A percentile compares a stretch with the other conserved stretches of the same genome.
Evolutionary conservation across 139 green algal species (phyloP).

Genomic region (Microglena sp.): DNA sequence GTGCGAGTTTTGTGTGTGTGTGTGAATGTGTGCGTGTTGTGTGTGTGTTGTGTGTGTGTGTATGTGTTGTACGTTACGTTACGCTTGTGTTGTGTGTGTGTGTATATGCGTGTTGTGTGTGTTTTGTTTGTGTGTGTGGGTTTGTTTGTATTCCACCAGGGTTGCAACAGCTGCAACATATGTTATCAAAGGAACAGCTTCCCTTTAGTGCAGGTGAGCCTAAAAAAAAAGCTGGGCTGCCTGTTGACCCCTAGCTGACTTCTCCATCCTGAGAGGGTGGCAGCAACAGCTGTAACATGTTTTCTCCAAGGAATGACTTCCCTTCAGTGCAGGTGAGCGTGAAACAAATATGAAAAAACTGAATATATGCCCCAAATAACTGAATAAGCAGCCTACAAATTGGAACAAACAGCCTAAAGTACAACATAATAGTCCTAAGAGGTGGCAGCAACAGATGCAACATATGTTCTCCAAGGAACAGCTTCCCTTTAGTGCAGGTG

Average conservation of each 20-base stretch:
- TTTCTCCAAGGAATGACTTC: background rate
- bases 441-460: background rate
- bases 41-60: constrained; percentile 2
- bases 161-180: background rate
- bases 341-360: background rate
- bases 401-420: background rate
- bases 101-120: background rate
- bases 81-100: background rate
- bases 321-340: background rate
- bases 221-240: too few species aligned
- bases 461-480: background rate
- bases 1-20: constrained; percentile 32
- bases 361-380: background rate
- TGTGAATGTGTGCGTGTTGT: constrained; percentile 22
- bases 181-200: constrained; percentile 59
- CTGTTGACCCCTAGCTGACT: too few species aligned
- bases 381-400: background rate
- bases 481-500: background rate
- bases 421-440: background rate
- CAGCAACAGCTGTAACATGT: background rate
- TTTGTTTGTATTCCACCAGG: background rate
- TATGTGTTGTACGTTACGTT: background rate
- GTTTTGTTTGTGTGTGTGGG: background rate
- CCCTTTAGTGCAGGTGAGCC: constrained; percentile 49
- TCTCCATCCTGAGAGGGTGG: too few species aligned